Evolutionary conservation across 768 basidiomycete genomes (phyloP), one percentile per base, ranked within the genome.

Genomic region (Suillus discolor): DNA sequence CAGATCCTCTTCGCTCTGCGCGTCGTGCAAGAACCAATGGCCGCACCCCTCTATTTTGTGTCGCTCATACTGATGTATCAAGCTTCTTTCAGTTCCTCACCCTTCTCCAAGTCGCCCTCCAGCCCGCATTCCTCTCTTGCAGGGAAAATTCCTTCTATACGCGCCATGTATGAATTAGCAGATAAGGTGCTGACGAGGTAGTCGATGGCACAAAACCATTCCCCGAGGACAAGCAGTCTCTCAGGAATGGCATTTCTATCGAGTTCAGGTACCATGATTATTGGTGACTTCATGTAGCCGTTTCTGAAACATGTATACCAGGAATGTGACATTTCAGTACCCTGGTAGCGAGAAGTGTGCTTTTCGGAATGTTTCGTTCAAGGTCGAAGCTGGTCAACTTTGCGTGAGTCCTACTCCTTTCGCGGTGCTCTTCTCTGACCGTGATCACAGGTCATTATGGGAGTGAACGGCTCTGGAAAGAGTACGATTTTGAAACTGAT

Each of bases 401-500:
- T 93, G 92, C 72, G 91, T 91, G 74, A 49, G 88, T 75, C 31
- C 6, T 31, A 6, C 45, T 63, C 59, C 57, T 57, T 12, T 5
- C 9, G 44, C 11, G 4, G 3, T 23, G 20, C 31, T 31, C 5
- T 47, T 55, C 16, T 25, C 1, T 51, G 31, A 54, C 34, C 23
- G 36, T 60, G 9, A 7, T 4, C 9, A 2, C 45, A 92, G 90
- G 83, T 92, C 49, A 89, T 94, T 47, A 88, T 93, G 1, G 92
- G 92, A 5, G 81, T 81, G 36, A 94, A 94, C 67, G 92, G 92
- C 8, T 91, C 89, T 0, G 92, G 89, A 3, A 94, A 93, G 77
- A 91, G 89, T 72, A 93, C 91, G 1, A 86, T 93, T 51, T 78
- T 94, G 54, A 94, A 93, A 72, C 80, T 93, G 51, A 83, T 90